Conservation (phyloP, 176 grass and related monocot species). For the barley (Hordeum vulgare) region MorexV3_pseudomolecules_assembly NC_058522.1:451643781-451644280, state of each 20-base stretch:
- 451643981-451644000: neutral
- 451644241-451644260: neutral
- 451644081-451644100: neutral
- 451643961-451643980: neutral
- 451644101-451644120: neutral
- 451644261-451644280: neutral
- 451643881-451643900: too few relatives aligned
- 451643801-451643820: too few relatives aligned
- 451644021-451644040: neutral
- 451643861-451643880: too few relatives aligned
- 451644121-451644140: neutral
- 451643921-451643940: too few relatives aligned
- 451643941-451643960: neutral
- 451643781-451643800: too few relatives aligned
- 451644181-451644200: neutral
- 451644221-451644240: neutral
- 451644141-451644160: neutral
- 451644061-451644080: neutral
- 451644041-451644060: neutral
- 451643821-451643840: too few relatives aligned
- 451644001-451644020: neutral
- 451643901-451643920: too few relatives aligned
- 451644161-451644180: neutral
- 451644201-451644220: neutral
- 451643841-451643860: too few relatives aligned